phyloP scores from a whole-genome alignment of 2,329 filamentous ascomycete species.

The Talaromyces albobiverticillius region DNA sequence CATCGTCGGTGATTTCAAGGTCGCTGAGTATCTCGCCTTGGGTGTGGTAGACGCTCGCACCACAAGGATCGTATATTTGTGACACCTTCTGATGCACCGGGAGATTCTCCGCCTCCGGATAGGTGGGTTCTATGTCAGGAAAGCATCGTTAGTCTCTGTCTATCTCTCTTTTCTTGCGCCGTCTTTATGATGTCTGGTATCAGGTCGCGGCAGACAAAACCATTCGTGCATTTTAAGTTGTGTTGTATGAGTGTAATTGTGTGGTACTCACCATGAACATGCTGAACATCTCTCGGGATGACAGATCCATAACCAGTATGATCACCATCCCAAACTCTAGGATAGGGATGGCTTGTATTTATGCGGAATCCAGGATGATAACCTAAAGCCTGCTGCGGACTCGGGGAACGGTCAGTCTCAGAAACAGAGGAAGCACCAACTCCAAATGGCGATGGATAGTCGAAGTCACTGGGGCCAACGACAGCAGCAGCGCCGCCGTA shows the following conservation, averaged over 20 bases:
- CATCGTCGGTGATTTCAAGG: slow-evolving; percentile 7
- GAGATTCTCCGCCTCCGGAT: slow-evolving; percentile 18
- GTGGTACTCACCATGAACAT: slow-evolving; percentile 21
- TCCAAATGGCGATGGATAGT: slow-evolving; percentile 13
- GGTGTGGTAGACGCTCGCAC: neutral
- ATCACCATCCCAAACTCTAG: slow-evolving; percentile 18
- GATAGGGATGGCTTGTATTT: neutral
- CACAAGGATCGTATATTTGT: slow-evolving; percentile 7
- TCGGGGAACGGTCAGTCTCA: slow-evolving; percentile 24
- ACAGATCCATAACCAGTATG: slow-evolving; percentile 18
- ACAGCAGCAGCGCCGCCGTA: neutral
- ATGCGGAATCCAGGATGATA: neutral
- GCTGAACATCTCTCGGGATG: slow-evolving; percentile 23
- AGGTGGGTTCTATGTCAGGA: neutral
- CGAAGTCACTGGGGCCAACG: neutral
- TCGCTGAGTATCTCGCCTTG: neutral
- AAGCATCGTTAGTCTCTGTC: neutral
- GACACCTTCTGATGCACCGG: neutral
- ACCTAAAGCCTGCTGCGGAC: slow-evolving; percentile 7
- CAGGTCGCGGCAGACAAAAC: neutral
- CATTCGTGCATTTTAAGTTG: no score
- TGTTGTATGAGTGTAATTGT: no score
- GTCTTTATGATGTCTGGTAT: neutral
- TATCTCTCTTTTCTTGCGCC: neutral
- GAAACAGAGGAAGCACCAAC: slow-evolving; percentile 19